Evolutionary conservation across 148 eudicot species (phyloP).

Genomic region (Chenopodium album): DNA sequence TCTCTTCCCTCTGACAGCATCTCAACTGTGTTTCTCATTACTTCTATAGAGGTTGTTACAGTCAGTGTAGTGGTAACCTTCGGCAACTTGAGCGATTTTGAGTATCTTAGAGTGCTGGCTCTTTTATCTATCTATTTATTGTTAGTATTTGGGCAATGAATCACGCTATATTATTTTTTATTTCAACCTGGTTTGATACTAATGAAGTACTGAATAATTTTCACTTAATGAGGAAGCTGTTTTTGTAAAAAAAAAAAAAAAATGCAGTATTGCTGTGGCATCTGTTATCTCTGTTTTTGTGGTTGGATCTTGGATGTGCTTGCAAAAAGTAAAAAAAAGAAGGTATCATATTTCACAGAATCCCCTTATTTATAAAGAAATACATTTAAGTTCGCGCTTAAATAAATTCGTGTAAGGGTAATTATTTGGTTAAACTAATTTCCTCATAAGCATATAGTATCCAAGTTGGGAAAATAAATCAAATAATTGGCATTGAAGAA

Average conservation of each 20-base stretch:
- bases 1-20: conserved; percentile 4
- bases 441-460: too few relatives aligned
- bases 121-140: not conserved
- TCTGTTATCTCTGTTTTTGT: not conserved
- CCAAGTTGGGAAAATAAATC: not conserved
- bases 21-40: conserved; percentile 10
- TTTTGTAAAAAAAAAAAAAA: not conserved
- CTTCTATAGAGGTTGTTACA: conserved; percentile 1
- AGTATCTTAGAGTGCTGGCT: conserved; percentile 10
- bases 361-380: too few relatives aligned
- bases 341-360: too few relatives aligned
- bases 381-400: too few relatives aligned
- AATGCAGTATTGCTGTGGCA: not conserved
- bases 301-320: not conserved
- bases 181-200: not conserved
- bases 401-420: not conserved
- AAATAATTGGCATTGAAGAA: not conserved
- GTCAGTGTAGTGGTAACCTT: conserved; percentile 24
- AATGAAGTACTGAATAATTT: not conserved
- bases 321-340: too few relatives aligned
- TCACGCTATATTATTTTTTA: not conserved
- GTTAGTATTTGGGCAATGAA: not conserved
- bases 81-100: conserved; percentile 23
- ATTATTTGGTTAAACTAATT: too few relatives aligned
- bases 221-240: not conserved